Evolutionary conservation across 371 early-diverging fungal genomes (phyloP).

Genomic region (Lichtheimia hyalospora): DNA sequence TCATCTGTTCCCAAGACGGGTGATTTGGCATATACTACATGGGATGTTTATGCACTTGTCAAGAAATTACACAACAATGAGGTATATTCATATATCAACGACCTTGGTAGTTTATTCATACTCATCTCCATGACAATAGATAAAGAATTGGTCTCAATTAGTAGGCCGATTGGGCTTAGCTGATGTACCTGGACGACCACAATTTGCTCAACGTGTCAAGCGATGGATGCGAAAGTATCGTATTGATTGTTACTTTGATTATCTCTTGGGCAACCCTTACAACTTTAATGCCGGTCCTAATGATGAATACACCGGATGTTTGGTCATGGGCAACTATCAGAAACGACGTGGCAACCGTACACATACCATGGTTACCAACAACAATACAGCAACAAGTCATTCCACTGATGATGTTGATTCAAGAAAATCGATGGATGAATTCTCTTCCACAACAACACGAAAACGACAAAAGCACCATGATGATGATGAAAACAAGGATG

Average conservation of each 20-base stretch:
- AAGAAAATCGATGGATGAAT: constrained; percentile 10
- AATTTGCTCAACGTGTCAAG: constrained; percentile 51
- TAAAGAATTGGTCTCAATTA: constrained; percentile 54
- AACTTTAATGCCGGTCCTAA: constrained; percentile 27
- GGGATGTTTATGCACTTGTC: constrained; percentile 49
- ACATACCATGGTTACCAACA: not conserved
- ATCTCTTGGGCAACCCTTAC: constrained; percentile 43
- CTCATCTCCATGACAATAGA: constrained; percentile 14
- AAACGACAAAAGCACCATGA: constrained; percentile 14
- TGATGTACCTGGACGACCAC: constrained; percentile 46
- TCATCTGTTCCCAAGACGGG: constrained; percentile 45
- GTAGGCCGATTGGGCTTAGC: constrained; percentile 46
- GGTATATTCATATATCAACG: constrained; percentile 18
- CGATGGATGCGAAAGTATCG: constrained; percentile 54
- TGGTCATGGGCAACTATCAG: constrained; percentile 49
- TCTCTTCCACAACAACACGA: not conserved
- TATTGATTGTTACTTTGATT: constrained; percentile 52
- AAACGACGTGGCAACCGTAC: constrained; percentile 18
- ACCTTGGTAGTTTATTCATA: not conserved
- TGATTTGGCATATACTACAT: constrained; percentile 44
- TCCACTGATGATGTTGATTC: constrained; percentile 15
- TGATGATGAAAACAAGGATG: constrained; percentile 11
- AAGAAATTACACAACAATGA: constrained; percentile 42
- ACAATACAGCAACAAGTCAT: not conserved
- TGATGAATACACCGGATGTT: constrained; percentile 37